Conservation (phyloP, 352 stramenopile genomes). For the Globisporangium megalacanthum region DNA sequence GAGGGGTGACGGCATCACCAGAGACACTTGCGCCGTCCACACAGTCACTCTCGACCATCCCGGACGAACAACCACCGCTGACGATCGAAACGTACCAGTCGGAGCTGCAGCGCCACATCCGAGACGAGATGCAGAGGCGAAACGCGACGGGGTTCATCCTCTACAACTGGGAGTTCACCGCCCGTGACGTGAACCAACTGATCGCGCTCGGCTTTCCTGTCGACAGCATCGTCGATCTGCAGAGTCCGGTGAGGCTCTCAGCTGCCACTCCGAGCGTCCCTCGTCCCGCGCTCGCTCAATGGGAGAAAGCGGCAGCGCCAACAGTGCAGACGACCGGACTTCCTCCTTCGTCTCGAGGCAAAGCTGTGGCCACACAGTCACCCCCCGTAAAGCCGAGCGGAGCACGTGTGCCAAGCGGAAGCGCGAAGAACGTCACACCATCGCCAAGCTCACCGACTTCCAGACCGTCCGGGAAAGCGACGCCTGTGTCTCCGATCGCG, state of each 20-base stretch:
- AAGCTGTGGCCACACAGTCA: slow-evolving; percentile 2
- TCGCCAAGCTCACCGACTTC: neutral
- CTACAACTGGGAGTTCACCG: slow-evolving; percentile 51
- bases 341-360: neutral
- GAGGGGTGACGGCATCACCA: neutral
- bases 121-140: slow-evolving; percentile 9
- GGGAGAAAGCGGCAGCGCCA: neutral
- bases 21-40: too few relatives aligned
- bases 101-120: slow-evolving; percentile 13
- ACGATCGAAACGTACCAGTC: slow-evolving; percentile 19
- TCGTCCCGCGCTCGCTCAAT: neutral
- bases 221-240: slow-evolving; percentile 55
- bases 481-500: neutral
- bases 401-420: neutral
- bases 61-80: neutral
- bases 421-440: neutral
- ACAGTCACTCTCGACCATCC: too few relatives aligned
- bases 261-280: neutral
- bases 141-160: slow-evolving; percentile 40
- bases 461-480: slow-evolving; percentile 3
- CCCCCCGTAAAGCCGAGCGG: slow-evolving; percentile 3
- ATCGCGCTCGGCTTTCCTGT: slow-evolving; percentile 39
- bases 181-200: slow-evolving; percentile 34
- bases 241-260: slow-evolving; percentile 13
- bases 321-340: neutral